Evolutionary conservation across 1,139 yeast genomes (phyloP), one percentile per base, ranked within the genome.

Genomic region (Candida sp.): DNA sequence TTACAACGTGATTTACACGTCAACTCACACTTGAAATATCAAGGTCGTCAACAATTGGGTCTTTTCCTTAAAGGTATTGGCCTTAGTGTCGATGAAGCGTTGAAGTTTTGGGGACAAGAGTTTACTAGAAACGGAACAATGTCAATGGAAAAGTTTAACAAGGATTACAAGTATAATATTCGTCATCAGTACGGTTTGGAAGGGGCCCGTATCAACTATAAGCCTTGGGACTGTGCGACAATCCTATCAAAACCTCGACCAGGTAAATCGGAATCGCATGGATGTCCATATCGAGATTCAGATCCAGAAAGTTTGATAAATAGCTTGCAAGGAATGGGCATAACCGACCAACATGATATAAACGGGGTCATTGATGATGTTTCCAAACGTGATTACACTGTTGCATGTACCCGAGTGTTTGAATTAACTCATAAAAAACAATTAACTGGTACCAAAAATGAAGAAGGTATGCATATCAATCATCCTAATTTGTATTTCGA

Each of bases 401-500:
- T 82, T 34, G 98, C 98, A 0, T 91, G 97, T 60, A 87, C 97
- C 0, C 77, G 87, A 55, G 97, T 89, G 3, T 88, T 88, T 63
- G 98, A 91, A 57, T 65, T 81, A 35, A 77, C 89, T n/a, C 90
- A 87, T 57, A 77, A 75, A 49, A 63, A 62, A 35, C 74, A 77
- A 50, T 58, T 68, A 35, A 70, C 66, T 15, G 62, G 68, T 15
- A 64, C 63, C 12, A 73, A 75, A 45, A 55, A 58, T n/a, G 44
- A 51, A 22, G 83, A 77, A 45, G 68, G 68, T 33, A 64, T 68
- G 50, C 82, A 81, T 45, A 87, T 93, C 45, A 78, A 79, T 25
- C 96, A 90, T 66, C 98, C 99, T 6, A 90, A 90, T 60, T 75
- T 85, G 50, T 93, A 90, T 63, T 93, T 86, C 61, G 95, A 87